Evolutionary conservation across 78 protist genomes (phyloP), one percentile per base, ranked within the genome.

Genomic region (Dictyostelium capitatum): DNA sequence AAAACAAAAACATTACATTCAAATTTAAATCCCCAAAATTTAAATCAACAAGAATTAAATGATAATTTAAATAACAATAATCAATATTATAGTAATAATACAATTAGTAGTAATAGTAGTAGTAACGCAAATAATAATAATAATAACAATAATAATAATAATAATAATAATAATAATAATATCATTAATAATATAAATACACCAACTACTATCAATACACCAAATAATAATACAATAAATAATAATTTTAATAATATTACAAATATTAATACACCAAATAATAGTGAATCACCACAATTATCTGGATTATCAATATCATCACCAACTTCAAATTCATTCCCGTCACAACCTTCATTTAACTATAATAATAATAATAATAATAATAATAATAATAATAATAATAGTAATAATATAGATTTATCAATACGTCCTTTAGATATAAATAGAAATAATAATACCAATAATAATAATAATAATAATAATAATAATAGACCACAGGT

Each of bases 1-100:
- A 87, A 28, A 62, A 25, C 11, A 28, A 79, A 72, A 59, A 37
- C 67, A 54, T 23, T 25, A 10, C 51, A n/a, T 77, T 78, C 77
- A 80, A 72, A 53, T 28, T 64, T 62, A 46, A 28, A 69, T 20
- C 79, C 74, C 20, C 82, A 50, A 50, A 28, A 8, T 14, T 12
- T 8, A 14, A 51, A 51, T 51, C n/a, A 8, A 51, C n/a, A 8
- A 14, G 56, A 51, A 51, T 14, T 14, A 14, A 51, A 28, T 53
- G 89, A 53, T 53, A 82, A 59, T 23, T 59, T 19, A 25, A 20
- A 59, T 23, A n/a, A n/a, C 69, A 59, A 59, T 17, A 30, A 59
- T 59, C 32, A 30, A 59, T 59, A 23, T 59, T 59, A 20, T 56
- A 56, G 14, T n/a, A 56, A 56, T 6, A 56, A 56, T 20, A 56